Evolutionary conservation across 208 protist genomes (phyloP), one percentile per base, ranked within the genome.

Genomic region (Crithidia fasciculata): DNA sequence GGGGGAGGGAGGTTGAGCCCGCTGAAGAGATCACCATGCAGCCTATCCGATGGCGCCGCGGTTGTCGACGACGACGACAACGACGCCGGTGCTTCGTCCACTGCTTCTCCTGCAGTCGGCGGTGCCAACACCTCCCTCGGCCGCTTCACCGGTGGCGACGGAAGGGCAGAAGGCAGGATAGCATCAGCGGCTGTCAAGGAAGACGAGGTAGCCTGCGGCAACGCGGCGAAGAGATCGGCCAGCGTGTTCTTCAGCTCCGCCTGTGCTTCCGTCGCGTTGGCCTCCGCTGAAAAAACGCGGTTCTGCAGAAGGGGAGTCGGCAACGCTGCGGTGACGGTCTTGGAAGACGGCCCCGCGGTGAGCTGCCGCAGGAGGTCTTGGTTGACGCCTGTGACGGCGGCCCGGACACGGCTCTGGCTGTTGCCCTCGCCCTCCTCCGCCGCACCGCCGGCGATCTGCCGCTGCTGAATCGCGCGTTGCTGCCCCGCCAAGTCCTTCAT

Each of bases 401-500:
- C 60, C 18, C 74, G 74, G 13, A 55, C 67, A 28, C 74, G 67
- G 37, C 65, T 79, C 2, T 59, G 49, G 36, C 45, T 56, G 74
- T 41, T 61, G 45, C 19, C 59, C 19, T 74, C 71, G 13, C 40
- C 58, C 2, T 71, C 65, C 18, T 79, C 65, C 10, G 13, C 66
- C 28, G 52, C 69, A 37, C 59, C 68, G 8, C 53, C 40, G 39
- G 52, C 71, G n/a, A 58, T 59, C 53, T 75, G 81, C 52, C 55
- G 81, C 60, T 79, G 60, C 57, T 61, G 55, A 40, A 67, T 81
- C 37, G 59, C 43, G 52, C 67, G 64, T 49, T 82, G 74, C 61
- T 82, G 70, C 72, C 43, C 53, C 8, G 61, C 63, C 18, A 94
- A 55, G 62, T 91, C 81, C 59, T 86, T 86, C 52, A 94, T 77